Evolutionary conservation across 2,329 filamentous ascomycete species (phyloP), one percentile per base, ranked within the genome.

Genomic region (Cladosporium halotolerans): DNA sequence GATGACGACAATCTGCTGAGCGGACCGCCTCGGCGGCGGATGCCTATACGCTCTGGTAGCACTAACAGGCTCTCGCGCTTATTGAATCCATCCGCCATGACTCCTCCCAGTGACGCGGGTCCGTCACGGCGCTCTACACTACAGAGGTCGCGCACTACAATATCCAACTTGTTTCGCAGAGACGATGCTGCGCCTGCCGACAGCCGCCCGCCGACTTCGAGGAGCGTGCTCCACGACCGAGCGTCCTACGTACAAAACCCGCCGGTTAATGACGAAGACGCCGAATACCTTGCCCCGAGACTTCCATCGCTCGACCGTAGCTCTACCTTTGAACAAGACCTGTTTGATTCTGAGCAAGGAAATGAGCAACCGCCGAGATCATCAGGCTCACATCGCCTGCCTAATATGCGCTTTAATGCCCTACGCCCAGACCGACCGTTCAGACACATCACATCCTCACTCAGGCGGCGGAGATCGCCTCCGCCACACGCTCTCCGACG

Each of bases 391-490:
- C 61, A 59, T 50, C 61, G 67, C 16, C 55, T 66, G 14, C 53
- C 63, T 4, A 58, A 62, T 42, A 55, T 60, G 44, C 61, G 61
- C 23, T 54, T 66, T 18, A 63, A 63, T 48, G 56, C 63, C 14
- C 56, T 68, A 6, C 57, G 66, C 52, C 63, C 67, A 10, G 64
- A 68, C 44, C 58, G 68, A 33, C 61, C 64, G 7, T 62, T 75
- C 28, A 69, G 73, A 44, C 71, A 69, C 47, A 67, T 76, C 58
- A 70, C 73, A 16, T 72, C 69, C 46, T 70, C 71, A 23, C 60
- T 79, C 11, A 73, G 81, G 54, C 72, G 80, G 56, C 71, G 80
- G 52, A 74, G 80, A 43, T 76, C 79, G 18, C 70, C 81, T 10
- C 58, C 57, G 16, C 47, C 57, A 47, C 48, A 54, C 11, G 55